phyloP scores from a whole-genome alignment of 441 rosid genomes.

The Arabidopsis lyrata region DNA sequence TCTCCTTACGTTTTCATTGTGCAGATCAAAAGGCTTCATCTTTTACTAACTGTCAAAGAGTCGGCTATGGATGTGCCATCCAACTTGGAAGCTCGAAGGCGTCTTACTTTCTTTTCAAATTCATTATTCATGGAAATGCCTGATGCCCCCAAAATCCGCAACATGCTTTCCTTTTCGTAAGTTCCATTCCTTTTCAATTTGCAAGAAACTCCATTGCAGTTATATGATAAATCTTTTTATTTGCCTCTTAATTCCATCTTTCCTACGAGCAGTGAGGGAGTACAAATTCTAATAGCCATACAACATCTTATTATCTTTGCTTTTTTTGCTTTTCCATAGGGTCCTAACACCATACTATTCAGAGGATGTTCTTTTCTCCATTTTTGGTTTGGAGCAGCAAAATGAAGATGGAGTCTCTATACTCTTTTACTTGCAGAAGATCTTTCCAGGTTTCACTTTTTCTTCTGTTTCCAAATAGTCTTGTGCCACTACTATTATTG shows the following conservation, averaged over 20 bases:
- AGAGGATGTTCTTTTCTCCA: slow-evolving; percentile 72
- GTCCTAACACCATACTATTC: slow-evolving; percentile 74
- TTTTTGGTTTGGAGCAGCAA: slow-evolving; percentile 54
- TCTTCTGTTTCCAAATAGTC: slow-evolving; percentile 14
- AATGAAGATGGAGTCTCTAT: slow-evolving; percentile 84
- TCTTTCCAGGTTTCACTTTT: slow-evolving; percentile 65
- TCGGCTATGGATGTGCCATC: slow-evolving; percentile 77
- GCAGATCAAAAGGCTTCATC: slow-evolving; percentile 67
- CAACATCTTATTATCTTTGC: slow-evolving; percentile 1
- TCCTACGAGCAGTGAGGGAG: background rate
- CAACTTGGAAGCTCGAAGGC: slow-evolving; percentile 75
- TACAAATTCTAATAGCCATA: slow-evolving; percentile 1
- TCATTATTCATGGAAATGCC: slow-evolving; percentile 78
- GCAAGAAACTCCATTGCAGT: slow-evolving; percentile 1
- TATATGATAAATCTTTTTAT: slow-evolving; percentile 2
- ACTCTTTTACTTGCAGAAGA: slow-evolving; percentile 75
- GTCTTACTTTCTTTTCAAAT: slow-evolving; percentile 70
- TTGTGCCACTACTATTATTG: background rate
- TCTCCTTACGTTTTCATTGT: slow-evolving; percentile 9
- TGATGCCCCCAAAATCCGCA: slow-evolving; percentile 64
- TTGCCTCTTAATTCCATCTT: background rate
- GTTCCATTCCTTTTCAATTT: slow-evolving; percentile 33
- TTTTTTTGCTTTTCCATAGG: slow-evolving; percentile 46
- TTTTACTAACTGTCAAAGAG: slow-evolving; percentile 69
- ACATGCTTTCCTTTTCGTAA: slow-evolving; percentile 74